phyloP scores from a whole-genome alignment of 1,284 basidiomycete species.

The Entoloma clypeatum region DNA sequence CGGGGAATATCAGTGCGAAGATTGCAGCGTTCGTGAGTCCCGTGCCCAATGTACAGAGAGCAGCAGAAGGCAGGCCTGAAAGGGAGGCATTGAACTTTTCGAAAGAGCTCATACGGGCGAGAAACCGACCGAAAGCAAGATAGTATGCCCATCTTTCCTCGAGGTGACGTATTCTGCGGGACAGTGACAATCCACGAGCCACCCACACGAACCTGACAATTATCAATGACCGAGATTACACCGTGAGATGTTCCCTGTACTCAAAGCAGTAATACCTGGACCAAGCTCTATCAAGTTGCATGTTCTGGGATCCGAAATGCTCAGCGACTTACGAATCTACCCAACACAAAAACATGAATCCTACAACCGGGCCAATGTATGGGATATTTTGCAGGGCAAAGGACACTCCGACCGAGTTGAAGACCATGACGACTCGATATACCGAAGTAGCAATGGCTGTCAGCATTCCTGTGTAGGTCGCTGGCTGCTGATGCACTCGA shows the following conservation, averaged over 20 bases:
- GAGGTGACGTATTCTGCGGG: conserved; percentile 64
- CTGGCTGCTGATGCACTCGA: conserved; percentile 44
- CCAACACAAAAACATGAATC: conserved; percentile 77
- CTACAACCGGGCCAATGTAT: conserved; percentile 51
- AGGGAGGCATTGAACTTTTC: conserved; percentile 4
- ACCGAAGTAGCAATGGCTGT: conserved; percentile 72
- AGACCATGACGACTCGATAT: conserved; percentile 75
- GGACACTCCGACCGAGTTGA: conserved; percentile 69
- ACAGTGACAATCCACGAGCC: conserved; percentile 63
- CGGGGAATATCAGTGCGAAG: conserved; percentile 76
- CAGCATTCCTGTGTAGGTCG: conserved; percentile 67
- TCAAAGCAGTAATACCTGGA: conserved; percentile 84
- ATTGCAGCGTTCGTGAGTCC: conserved; percentile 71
- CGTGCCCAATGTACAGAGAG: conserved; percentile 66
- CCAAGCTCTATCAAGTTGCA: conserved; percentile 4
- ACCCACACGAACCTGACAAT: conserved; percentile 71
- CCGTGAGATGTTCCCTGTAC: conserved; percentile 34
- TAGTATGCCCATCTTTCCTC: conserved; percentile 87
- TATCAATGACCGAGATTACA: conserved; percentile 3
- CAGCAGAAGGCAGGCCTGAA: conserved; percentile 59
- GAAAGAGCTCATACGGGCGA: conserved; percentile 8
- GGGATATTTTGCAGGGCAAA: conserved; percentile 63
- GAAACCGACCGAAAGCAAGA: conserved; percentile 65
- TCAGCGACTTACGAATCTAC: conserved; percentile 67
- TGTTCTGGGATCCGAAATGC: background rate